Evolutionary conservation across 441 rosid genomes (phyloP).

Genomic region (Eutrema salsugineum): DNA sequence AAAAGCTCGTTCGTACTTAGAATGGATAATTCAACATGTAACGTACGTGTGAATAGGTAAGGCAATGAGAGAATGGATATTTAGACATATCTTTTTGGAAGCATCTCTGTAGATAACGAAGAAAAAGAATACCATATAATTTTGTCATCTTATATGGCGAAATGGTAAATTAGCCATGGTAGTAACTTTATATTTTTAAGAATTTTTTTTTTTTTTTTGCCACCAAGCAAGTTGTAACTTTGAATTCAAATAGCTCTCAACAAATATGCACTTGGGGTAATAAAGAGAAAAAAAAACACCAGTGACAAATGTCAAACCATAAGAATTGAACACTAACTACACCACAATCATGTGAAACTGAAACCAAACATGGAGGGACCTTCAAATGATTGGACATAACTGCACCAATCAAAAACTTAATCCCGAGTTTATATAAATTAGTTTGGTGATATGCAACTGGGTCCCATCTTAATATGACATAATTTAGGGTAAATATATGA

Average conservation of each 20-base stretch:
- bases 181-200: too few relatives aligned
- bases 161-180: not conserved
- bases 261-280: not conserved
- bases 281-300: not conserved
- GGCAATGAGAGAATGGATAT: not conserved
- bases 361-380: conserved; percentile 37
- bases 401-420: conserved; percentile 34
- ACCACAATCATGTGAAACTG: conserved; percentile 25
- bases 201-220: not conserved
- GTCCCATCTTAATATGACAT: conserved; percentile 16
- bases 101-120: not conserved
- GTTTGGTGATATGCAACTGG: conserved; percentile 7
- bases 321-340: conserved; percentile 26
- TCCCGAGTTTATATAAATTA: conserved; percentile 17
- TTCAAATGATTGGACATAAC: conserved; percentile 50
- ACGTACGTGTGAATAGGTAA: not conserved
- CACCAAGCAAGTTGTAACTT: not conserved
- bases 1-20: not conserved
- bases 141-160: not conserved
- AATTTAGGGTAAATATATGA: not conserved
- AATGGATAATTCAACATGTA: not conserved
- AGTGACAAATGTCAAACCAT: conserved; percentile 22
- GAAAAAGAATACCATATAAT: not conserved
- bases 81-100: not conserved
- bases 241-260: not conserved